These are phyloP conservation scores for Fusarium heterosporum DNA, from an alignment of 2,329 filamentous ascomycete genomes.

Conservation along the genomic window DNA sequence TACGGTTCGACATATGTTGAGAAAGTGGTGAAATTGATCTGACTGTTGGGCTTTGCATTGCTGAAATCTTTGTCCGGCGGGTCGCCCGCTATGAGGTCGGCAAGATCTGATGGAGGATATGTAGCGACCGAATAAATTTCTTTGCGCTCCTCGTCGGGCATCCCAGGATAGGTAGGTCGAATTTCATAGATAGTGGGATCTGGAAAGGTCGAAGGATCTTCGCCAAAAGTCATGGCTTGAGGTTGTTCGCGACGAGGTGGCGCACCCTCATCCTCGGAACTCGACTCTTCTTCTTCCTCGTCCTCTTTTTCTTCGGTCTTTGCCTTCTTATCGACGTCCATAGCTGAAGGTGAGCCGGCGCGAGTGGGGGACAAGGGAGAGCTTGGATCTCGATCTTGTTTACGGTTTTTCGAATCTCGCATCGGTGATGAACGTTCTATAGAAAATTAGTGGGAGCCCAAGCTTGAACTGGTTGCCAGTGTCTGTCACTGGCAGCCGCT, in stretches of 20 bases:
- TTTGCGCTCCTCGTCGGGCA: constrained; percentile 87
- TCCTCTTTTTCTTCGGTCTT: constrained; percentile 50
- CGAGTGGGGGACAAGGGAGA: constrained; percentile 70
- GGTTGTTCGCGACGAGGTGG: constrained; percentile 74
- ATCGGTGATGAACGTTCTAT: constrained; percentile 66
- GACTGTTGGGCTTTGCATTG: constrained; percentile 90
- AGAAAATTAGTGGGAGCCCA: constrained; percentile 26
- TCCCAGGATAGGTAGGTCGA: constrained; percentile 75
- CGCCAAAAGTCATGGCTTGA: constrained; percentile 88
- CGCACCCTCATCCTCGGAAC: constrained; percentile 69
- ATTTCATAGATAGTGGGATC: constrained; percentile 98
- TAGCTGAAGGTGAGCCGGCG: constrained; percentile 63
- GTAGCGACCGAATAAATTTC: constrained; percentile 87
- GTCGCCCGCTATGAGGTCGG: constrained; percentile 86
- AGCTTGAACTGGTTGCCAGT: constrained; percentile 8
- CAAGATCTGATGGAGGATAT: constrained; percentile 84
- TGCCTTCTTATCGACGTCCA: constrained; percentile 69
- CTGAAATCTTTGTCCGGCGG: constrained; percentile 97
- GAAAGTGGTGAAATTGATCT: constrained; percentile 94
- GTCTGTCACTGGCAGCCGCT: constrained; percentile 12
- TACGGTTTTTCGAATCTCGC: constrained; percentile 63
- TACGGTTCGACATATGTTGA: constrained; percentile 92
- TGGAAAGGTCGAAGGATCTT: constrained; percentile 89
- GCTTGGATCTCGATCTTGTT: constrained; percentile 65
- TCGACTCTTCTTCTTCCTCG: constrained; percentile 53